A percentile compares a stretch with the other conserved stretches of the same genome.
phyloP scores from a whole-genome alignment of 306 rosid species.

The Begonia masoniana region DNA sequence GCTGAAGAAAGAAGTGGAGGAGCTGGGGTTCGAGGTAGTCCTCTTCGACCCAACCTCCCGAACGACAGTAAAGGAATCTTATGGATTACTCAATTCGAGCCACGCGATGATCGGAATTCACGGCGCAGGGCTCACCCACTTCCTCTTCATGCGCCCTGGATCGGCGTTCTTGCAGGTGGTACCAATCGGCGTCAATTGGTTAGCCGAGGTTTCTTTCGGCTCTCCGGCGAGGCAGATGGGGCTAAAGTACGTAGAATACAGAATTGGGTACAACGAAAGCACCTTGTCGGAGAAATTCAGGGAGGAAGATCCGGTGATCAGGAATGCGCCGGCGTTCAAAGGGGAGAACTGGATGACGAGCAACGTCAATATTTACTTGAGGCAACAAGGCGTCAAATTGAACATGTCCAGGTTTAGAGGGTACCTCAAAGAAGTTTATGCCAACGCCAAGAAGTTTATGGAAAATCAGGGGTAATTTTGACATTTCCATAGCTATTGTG shows the following conservation, averaged over 20 bases:
- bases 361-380: slow-evolving; percentile 22
- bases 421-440: slow-evolving; percentile 14
- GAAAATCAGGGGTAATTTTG: neutral
- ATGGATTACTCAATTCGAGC: slow-evolving; percentile 14
- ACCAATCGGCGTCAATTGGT: slow-evolving; percentile 31
- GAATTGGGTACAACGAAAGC: slow-evolving; percentile 17
- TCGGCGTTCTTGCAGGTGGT: slow-evolving; percentile 30
- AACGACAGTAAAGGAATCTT: slow-evolving; percentile 3
- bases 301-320: slow-evolving; percentile 11
- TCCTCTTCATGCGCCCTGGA: slow-evolving; percentile 21
- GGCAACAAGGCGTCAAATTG: slow-evolving; percentile 24
- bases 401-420: slow-evolving; percentile 20
- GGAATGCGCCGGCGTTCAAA: slow-evolving; percentile 10
- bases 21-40: slow-evolving; percentile 26
- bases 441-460: slow-evolving; percentile 13
- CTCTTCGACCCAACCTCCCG: slow-evolving; percentile 13
- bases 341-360: slow-evolving; percentile 11
- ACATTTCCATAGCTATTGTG: too few relatives aligned
- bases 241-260: slow-evolving; percentile 24
- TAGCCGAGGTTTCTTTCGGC: slow-evolving; percentile 16
- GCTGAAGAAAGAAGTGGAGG: slow-evolving; percentile 6
- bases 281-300: slow-evolving; percentile 20
- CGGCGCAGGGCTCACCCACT: slow-evolving; percentile 39
- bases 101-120: slow-evolving; percentile 39
- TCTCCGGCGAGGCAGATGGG: slow-evolving; percentile 11